Base-by-base conservation (phyloP, 345 rosid species). In the Sonneratia caseolaris region DNA sequence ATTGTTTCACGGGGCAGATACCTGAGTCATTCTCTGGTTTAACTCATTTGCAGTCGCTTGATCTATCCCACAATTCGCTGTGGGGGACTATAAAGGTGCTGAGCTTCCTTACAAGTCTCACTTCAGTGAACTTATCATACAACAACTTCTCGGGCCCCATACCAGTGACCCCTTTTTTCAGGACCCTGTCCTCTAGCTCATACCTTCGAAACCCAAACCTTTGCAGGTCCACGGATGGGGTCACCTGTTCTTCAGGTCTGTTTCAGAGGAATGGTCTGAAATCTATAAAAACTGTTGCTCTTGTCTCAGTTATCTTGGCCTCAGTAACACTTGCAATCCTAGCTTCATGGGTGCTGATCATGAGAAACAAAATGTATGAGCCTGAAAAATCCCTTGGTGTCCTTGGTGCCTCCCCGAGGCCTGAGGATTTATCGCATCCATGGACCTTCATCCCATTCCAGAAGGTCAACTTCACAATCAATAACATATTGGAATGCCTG, bases 381-480 rank as follows among this genome's bases (percentile, higher is more conserved):
- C 77, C 75, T 4, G 87, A 87, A 57, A 94, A 90, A 76, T 76
- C 89, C 59, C 57, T 82, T 22, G 82, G 79, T 61, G 73, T 76
- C 18, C 84, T 79, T 22, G 76, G 82, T 6, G 76, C 85, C 13
- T 68, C 76, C 42, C 66, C 87, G 1, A 83, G 85, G 57, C 81
- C 84, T 21, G 98, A 95, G 57, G 99, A 95, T 72, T 91, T 91
- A 76, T 95, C 97, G 0, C 89, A 87, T 73, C 99, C 97, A 3
- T 95, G 97, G 97, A 90, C 97, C 2, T 95, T 91, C 80, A 95
- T 91, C 68, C 99, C 99, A 22, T 95, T 95, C 72, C 96, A 91
- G 67, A 91, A 90, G 79, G 87, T 90, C 53, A 82, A 77, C 73
- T 88, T 90, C 72, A 84, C 86, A 57, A 82, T 90, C 38, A 89